These are phyloP conservation scores for Neofusicoccum cordaticola DNA, from an alignment of 2,329 filamentous ascomycete genomes.

Conservation along the genomic window DNA sequence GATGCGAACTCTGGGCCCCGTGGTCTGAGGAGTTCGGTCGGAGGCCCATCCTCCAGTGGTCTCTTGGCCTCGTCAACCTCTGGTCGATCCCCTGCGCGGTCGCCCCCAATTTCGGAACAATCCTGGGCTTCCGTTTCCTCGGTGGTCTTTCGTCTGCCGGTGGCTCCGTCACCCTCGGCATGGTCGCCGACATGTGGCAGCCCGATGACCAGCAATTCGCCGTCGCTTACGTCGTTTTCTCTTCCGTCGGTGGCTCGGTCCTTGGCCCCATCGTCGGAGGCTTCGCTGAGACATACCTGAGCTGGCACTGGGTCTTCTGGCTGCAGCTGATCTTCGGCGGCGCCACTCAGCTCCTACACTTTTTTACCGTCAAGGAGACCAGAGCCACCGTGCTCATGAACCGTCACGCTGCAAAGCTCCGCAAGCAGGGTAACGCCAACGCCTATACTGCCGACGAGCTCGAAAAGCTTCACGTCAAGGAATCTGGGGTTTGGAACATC, in stretches of 20 bases:
- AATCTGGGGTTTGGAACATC: conserved; percentile 19
- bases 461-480: conserved; percentile 25
- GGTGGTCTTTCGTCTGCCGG: conserved; percentile 63
- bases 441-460: conserved; percentile 73
- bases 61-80: conserved; percentile 54
- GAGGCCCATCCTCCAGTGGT: conserved; percentile 51
- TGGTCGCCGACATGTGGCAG: conserved; percentile 62
- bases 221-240: conserved; percentile 58
- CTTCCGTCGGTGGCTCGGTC: conserved; percentile 55
- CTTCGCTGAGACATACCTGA: conserved; percentile 47
- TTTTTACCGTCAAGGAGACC: conserved; percentile 72
- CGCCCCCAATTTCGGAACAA: conserved; percentile 41
- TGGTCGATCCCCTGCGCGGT: conserved; percentile 50
- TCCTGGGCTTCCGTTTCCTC: conserved; percentile 45
- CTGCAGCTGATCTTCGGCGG: conserved; percentile 76
- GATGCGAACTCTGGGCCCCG: conserved; percentile 53
- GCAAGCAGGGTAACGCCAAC: conserved; percentile 59
- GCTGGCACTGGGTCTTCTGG: conserved; percentile 76
- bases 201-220: conserved; percentile 58
- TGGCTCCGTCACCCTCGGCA: conserved; percentile 62
- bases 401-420: conserved; percentile 68
- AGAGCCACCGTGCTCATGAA: conserved; percentile 72
- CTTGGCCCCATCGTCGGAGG: conserved; percentile 56
- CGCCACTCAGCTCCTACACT: conserved; percentile 63
- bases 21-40: conserved; percentile 55